Evolutionary conservation across 345 rosid genomes (phyloP).

Genomic region (Citrus trifoliata): DNA sequence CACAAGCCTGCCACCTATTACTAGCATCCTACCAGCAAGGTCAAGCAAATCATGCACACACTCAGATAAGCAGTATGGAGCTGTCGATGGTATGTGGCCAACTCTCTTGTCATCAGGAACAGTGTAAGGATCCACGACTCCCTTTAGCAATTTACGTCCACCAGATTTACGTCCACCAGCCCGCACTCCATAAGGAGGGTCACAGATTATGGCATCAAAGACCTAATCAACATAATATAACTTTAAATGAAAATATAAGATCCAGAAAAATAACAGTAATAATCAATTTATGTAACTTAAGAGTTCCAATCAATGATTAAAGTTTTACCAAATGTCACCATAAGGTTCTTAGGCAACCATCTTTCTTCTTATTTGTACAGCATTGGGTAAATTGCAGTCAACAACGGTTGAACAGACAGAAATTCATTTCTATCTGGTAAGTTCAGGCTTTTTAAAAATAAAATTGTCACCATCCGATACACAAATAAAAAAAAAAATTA

Average conservation of each 20-base stretch:
- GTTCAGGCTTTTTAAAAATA: neutral
- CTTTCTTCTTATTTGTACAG: neutral
- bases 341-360: neutral
- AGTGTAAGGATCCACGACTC: conserved; percentile 73
- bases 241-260: neutral
- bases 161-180: conserved; percentile 98
- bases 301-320: neutral
- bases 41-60: conserved; percentile 90
- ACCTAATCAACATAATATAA: conserved; percentile 34
- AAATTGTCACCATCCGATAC: neutral
- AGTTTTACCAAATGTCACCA: neutral
- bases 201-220: conserved; percentile 87
- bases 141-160: conserved; percentile 86
- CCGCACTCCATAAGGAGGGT: conserved; percentile 95
- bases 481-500: no score
- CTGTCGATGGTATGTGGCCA: conserved; percentile 94
- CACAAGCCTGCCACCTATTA: conserved; percentile 86
- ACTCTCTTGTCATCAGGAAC: conserved; percentile 92
- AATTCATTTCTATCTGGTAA: neutral
- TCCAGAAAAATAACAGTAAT: neutral
- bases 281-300: neutral
- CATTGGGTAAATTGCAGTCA: neutral
- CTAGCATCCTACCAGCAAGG: conserved; percentile 84
- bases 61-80: conserved; percentile 77
- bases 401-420: neutral